Conservation (phyloP, 345 rosid species). For the Brassica carinata region DNA sequence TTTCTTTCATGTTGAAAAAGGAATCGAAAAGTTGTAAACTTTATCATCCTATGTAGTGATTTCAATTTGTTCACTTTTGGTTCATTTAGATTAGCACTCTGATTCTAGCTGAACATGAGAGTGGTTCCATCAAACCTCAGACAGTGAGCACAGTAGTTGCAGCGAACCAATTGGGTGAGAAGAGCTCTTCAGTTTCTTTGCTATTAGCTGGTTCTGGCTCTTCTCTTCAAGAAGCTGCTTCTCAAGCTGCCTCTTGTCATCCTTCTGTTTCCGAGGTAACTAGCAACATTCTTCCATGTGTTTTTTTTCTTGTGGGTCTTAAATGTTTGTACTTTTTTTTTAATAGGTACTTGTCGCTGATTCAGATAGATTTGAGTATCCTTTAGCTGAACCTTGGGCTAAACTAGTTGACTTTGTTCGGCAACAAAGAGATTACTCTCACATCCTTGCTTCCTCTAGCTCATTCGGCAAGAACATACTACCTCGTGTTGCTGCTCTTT, state of each 20-base stretch:
- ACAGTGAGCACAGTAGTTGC: conserved; percentile 79
- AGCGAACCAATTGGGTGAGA: conserved; percentile 57
- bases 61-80: not conserved
- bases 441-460: conserved; percentile 70
- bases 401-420: conserved; percentile 75
- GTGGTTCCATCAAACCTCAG: conserved; percentile 64
- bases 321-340: conserved; percentile 15
- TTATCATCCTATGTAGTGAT: not conserved
- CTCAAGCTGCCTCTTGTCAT: conserved; percentile 46
- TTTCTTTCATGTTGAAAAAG: not conserved
- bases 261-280: conserved; percentile 43
- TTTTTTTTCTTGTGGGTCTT: not conserved
- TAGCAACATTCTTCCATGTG: not conserved
- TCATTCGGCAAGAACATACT: conserved; percentile 90
- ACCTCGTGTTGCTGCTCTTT: conserved; percentile 91
- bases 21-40: not conserved
- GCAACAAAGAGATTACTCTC: conserved; percentile 65
- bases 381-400: conserved; percentile 93
- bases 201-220: not conserved
- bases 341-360: conserved; percentile 87
- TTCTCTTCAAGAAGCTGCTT: conserved; percentile 39
- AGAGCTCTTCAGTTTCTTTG: conserved; percentile 38
- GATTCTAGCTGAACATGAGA: conserved; percentile 80
- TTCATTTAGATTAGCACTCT: conserved; percentile 62
- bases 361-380: conserved; percentile 67